phyloP scores from a whole-genome alignment of 164 flowering plant genomes.

The Annona cherimola region DNA sequence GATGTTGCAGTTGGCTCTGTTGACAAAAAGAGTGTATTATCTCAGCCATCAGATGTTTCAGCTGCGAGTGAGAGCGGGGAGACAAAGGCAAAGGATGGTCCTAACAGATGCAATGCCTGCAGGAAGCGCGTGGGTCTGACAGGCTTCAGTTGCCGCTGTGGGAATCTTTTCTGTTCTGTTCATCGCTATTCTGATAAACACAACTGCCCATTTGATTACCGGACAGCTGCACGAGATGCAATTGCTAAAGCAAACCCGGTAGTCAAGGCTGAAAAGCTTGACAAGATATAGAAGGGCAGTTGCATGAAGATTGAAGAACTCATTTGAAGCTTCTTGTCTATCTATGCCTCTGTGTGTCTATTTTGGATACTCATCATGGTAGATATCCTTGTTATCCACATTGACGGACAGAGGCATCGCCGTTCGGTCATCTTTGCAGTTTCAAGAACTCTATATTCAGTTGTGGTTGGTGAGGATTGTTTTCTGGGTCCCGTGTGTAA shows the following conservation, averaged over 20 bases:
- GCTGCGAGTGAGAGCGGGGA: slow-evolving; percentile 15
- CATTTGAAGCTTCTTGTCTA: slow-evolving; percentile 18
- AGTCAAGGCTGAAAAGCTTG: slow-evolving; percentile 50
- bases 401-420: slow-evolving; percentile 16
- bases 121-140: slow-evolving; percentile 50
- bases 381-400: slow-evolving; percentile 11
- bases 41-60: slow-evolving; percentile 19
- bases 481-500: slow-evolving; percentile 27
- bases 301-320: slow-evolving; percentile 10
- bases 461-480: slow-evolving; percentile 21
- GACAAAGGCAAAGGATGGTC: slow-evolving; percentile 36
- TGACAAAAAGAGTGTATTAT: slow-evolving; percentile 15
- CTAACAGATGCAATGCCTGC: slow-evolving; percentile 44
- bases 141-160: slow-evolving; percentile 54
- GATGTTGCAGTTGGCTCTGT: slow-evolving; percentile 20
- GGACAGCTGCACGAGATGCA: slow-evolving; percentile 40
- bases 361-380: slow-evolving; percentile 21
- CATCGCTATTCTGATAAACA: slow-evolving; percentile 62
- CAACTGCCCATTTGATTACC: slow-evolving; percentile 42
- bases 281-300: slow-evolving; percentile 34
- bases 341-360: slow-evolving; percentile 6
- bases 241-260: slow-evolving; percentile 54
- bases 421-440: slow-evolving; percentile 22
- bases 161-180: slow-evolving; percentile 39
- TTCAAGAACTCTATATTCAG: slow-evolving; percentile 24